Base-by-base conservation (phyloP, 2,329 filamentous ascomycete genomes). In the Nothophoma quercina region DNA sequence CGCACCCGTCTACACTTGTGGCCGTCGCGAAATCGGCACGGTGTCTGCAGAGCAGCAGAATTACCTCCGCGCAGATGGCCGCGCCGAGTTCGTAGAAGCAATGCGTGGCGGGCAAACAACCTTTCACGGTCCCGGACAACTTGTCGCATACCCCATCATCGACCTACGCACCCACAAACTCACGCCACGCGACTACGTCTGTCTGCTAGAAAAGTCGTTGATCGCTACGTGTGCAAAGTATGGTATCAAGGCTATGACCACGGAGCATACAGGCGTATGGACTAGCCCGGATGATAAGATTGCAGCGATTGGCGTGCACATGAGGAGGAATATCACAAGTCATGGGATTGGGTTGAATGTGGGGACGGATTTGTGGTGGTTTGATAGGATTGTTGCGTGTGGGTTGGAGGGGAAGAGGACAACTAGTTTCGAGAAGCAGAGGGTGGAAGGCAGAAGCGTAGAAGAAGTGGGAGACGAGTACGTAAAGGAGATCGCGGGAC, bases 81-180 rank as follows among this genome's bases (percentile, higher is more conserved):
- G 71, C 21, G 89, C 88, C 3, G 78, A 83, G n/a, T 85, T 95
- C 63, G 75, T 85, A 34, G 82, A 87, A 64, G 88, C 90, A 12
- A 83, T 86, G n/a, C 87, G 95, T 47, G 95, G 95, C 56, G 95
- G 95, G 0, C 86, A 96, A 60, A 93, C 91, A 0, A 98, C 95
- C 2, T 98, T 96, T 78, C 95, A 99, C 72, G 95, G 93, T 0
- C 95, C 93, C 0, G 93, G 93, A 0, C 95, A 99, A 73, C 77
- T 96, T 40, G 90, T 97, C 28, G 85, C 93, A n/a, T 99, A 96
- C 79, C 91, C 93, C 3, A 85, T 97, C 42, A 73, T 96, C n/a
- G 91, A 96, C 72, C 82, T 98, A 50, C 85, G 85, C 47, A 81
- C 83, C 9, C 83, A 91, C 60, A 76, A 78, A 0, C 78, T 95